These are phyloP conservation scores for Zygosaccharomyces sapae DNA, from an alignment of 1,139 yeast genomes.

Conservation along the genomic window DNA sequence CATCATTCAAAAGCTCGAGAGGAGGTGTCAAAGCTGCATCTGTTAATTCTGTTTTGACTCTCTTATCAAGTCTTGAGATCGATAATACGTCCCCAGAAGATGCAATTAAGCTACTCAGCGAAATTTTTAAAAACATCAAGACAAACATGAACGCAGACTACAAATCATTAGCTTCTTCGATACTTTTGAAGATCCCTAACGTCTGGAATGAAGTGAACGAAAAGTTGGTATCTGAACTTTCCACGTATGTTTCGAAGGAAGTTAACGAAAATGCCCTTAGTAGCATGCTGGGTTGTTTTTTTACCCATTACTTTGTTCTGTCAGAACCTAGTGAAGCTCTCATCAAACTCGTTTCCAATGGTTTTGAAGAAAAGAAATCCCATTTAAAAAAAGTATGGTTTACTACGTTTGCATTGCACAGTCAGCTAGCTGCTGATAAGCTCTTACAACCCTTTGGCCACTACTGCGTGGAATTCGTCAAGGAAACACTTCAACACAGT, in stretches of 20 bases:
- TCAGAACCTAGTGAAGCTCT: slow-evolving; percentile 16
- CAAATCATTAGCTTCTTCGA: slow-evolving; percentile 47
- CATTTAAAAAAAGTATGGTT: slow-evolving; percentile 69
- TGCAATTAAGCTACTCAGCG: slow-evolving; percentile 43
- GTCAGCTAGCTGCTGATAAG: slow-evolving; percentile 42
- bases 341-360: slow-evolving; percentile 45
- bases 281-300: slow-evolving; percentile 48
- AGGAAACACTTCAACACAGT: slow-evolving; percentile 23
- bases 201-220: slow-evolving; percentile 33
- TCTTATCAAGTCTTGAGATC: slow-evolving; percentile 20
- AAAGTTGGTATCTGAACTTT: slow-evolving; percentile 43
- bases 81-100: slow-evolving; percentile 24
- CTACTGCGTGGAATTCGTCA: slow-evolving; percentile 27
- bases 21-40: slow-evolving; percentile 58
- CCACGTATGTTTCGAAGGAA: slow-evolving; percentile 62
- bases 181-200: slow-evolving; percentile 39
- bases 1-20: slow-evolving; percentile 70
- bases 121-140: slow-evolving; percentile 55
- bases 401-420: slow-evolving; percentile 35
- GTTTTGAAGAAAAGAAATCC: slow-evolving; percentile 62
- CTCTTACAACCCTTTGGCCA: slow-evolving; percentile 34
- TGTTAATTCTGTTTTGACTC: slow-evolving; percentile 39
- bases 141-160: slow-evolving; percentile 64
- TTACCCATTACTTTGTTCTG: slow-evolving; percentile 40
- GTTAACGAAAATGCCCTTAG: slow-evolving; percentile 63